Conservation (phyloP, 2,329 filamentous ascomycete genomes). For the Pseudogymnoascus sp. region DNA sequence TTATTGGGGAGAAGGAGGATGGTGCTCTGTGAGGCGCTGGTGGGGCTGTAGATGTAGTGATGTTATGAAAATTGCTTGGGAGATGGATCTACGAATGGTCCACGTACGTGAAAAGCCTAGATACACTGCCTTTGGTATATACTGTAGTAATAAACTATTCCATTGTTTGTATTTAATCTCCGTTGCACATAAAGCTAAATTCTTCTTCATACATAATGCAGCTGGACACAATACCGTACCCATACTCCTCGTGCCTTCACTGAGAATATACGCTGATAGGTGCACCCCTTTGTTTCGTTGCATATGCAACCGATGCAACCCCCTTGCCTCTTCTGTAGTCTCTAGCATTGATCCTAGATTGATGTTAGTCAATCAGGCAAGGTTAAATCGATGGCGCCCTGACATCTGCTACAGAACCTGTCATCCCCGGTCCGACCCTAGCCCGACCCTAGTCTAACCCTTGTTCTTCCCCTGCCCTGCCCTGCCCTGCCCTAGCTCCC, state of each 20-base stretch:
- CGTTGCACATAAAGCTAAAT: not conserved
- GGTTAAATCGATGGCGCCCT: not conserved
- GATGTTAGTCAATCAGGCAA: not conserved
- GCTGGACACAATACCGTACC: not conserved
- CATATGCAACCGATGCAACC: not conserved
- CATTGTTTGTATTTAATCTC: not conserved
- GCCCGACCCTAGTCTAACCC: not conserved
- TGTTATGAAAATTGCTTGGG: not conserved
- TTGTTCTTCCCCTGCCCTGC: not conserved
- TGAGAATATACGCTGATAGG: not conserved
- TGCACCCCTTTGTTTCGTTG: not conserved
- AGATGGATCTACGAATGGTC: not conserved
- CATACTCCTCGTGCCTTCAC: too few relatives aligned
- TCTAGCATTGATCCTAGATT: not conserved
- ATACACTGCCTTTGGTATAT: not conserved
- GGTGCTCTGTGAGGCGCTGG: not conserved
- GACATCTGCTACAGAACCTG: not conserved
- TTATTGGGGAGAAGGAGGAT: conserved; percentile 9
- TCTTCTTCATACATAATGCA: not conserved
- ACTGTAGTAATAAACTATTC: not conserved
- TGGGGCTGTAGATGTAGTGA: not conserved
- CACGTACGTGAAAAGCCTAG: not conserved
- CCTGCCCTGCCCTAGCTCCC: too few relatives aligned
- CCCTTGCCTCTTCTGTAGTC: not conserved
- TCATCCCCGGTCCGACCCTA: not conserved